These are phyloP conservation scores for Trichoderma sp. DNA, from an alignment of 2,329 filamentous ascomycete species.

Conservation along the genomic window DNA sequence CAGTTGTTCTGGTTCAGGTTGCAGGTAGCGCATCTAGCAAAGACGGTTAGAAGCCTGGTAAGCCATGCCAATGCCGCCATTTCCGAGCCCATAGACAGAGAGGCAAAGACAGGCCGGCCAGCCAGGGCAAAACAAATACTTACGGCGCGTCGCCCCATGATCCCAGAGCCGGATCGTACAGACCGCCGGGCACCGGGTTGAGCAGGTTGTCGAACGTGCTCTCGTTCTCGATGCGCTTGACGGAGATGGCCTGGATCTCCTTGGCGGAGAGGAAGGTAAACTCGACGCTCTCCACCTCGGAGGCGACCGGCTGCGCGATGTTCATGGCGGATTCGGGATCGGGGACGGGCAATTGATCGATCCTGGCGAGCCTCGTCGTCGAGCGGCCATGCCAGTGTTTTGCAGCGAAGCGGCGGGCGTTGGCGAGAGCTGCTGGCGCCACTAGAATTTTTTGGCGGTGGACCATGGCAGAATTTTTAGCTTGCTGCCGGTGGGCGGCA, in stretches of 20 bases:
- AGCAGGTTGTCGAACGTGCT: constrained; percentile 91
- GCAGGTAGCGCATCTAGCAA: constrained; percentile 82
- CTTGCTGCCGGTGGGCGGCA: constrained; percentile 15
- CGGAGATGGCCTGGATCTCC: constrained; percentile 87
- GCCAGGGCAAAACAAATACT: constrained; percentile 30
- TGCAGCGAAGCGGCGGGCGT: constrained; percentile 11
- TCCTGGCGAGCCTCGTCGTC: constrained; percentile 20
- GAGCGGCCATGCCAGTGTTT: constrained; percentile 26
- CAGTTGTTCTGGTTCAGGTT: constrained; percentile 79
- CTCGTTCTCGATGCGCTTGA: constrained; percentile 90
- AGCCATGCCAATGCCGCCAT: neutral
- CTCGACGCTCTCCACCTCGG: constrained; percentile 81
- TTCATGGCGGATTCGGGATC: constrained; percentile 55
- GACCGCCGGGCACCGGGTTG: constrained; percentile 84
- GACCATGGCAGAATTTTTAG: constrained; percentile 45
- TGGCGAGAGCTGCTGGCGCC: constrained; percentile 23
- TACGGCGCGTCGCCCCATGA: constrained; percentile 85
- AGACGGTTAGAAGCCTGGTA: constrained; percentile 15
- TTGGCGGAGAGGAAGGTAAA: constrained; percentile 81
- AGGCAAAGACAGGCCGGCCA: no score
- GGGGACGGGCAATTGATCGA: constrained; percentile 12
- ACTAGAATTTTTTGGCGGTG: constrained; percentile 50
- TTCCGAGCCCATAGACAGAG: no score
- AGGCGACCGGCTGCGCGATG: constrained; percentile 78
- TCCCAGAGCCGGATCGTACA: constrained; percentile 90